Base-by-base conservation (phyloP, 352 stramenopile genomes). In the Globisporangium takayamanum region DNA sequence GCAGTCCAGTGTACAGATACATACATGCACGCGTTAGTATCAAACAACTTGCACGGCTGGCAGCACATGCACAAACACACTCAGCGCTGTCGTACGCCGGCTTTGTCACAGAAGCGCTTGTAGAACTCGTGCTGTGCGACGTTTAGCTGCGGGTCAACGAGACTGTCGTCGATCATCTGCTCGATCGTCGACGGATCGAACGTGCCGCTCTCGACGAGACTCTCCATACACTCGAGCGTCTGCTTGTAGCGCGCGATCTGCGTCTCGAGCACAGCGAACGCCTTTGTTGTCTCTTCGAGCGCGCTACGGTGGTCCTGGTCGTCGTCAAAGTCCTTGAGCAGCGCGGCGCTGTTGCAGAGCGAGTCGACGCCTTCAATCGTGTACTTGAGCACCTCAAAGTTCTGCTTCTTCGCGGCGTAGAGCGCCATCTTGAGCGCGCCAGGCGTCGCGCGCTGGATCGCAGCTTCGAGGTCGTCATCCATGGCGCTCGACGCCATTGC, bases 81-180 rank as follows among this genome's bases (percentile, higher is more conserved):
- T 33, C 6, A 39, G 33, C 7, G 10, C 33, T 39, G 33, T 12
- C 51, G 26, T 67, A 94, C 85, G 42, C 83, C 85, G 36, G 85
- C 85, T 44, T 71, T 67, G 12, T 89, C 73, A 59, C 80, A 89
- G 50, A 94, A 94, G 39, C 74, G 75, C 62, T 88, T 92, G 73
- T 92, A 90, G 44, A 83, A 76, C 5, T 89, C 76, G 64, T 89
- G 76, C 54, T 84, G 76, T 45, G 67, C 66, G 5, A 69, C 50
- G 54, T 91, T 85, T n/a, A 88, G 62, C n/a, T 69, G 67, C 0
- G 83, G 83, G 41, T 67, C 76, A n/a, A 55, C 64, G 46, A 83
- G 63, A 50, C 72, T 70, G 45, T 73, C 57, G 56, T 87, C 64
- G 41, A 89, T 60, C 66, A 90, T 66, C 50, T 85, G 79, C 53